These are phyloP conservation scores for Cladosporium sp. DNA, from an alignment of 2,329 filamentous ascomycete genomes.

Conservation along the genomic window DNA sequence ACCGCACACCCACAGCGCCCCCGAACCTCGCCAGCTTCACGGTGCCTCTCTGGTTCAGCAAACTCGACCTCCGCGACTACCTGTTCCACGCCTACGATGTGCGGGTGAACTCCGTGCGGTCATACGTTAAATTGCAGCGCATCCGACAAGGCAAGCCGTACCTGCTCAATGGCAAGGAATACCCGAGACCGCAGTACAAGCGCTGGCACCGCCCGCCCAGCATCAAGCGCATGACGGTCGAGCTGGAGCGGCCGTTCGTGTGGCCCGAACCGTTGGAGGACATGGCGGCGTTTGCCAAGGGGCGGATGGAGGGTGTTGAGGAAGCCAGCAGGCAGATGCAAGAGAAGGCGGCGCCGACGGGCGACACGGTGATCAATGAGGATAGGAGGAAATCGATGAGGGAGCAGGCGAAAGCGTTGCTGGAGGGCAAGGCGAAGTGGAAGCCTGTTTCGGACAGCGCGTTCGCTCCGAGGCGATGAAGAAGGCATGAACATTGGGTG, in stretches of 20 bases:
- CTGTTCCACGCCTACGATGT: constrained; percentile 81
- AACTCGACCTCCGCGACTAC: constrained; percentile 94
- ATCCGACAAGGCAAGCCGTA: constrained; percentile 46
- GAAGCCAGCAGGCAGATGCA: constrained; percentile 36
- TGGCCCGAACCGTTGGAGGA: constrained; percentile 65
- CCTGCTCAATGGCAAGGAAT: not conserved
- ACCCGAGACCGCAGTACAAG: constrained; percentile 25
- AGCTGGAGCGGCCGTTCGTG: constrained; percentile 79
- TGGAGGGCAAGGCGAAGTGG: constrained; percentile 59
- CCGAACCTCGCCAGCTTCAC: constrained; percentile 82
- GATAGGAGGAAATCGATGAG: constrained; percentile 42
- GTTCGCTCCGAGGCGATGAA: constrained; percentile 3
- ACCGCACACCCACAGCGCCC: constrained; percentile 65
- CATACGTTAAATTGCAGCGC: constrained; percentile 67
- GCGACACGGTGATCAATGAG: constrained; percentile 35
- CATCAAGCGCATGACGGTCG: constrained; percentile 90
- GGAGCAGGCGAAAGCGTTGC: constrained; percentile 56
- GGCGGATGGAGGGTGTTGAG: constrained; percentile 20
- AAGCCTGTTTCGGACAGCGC: constrained; percentile 19
- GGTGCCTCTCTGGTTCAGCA: constrained; percentile 88
- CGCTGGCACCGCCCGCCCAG: constrained; percentile 64
- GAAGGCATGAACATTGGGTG: not conserved
- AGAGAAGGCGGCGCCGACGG: constrained; percentile 29
- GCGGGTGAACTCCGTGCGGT: constrained; percentile 65
- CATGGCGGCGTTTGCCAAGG: constrained; percentile 43